Percentiles rank a stretch among this genome's conserved stretches.
These are phyloP conservation scores for Pittosporum tobira DNA, from an alignment of 129 eudicot genomes.

Conservation along the genomic window DNA sequence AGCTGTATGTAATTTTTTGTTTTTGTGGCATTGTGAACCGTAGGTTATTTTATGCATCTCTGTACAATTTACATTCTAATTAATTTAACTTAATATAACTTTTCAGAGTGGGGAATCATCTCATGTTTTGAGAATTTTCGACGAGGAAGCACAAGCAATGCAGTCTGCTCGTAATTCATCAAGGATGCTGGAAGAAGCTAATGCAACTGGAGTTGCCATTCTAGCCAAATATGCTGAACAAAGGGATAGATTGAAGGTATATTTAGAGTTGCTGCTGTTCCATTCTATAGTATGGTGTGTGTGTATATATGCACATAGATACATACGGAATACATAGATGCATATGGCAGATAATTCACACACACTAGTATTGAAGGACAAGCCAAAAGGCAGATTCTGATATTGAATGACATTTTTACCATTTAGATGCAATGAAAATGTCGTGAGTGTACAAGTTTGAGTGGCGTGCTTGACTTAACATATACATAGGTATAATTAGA, in stretches of 20 bases:
- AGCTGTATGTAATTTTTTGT: conserved; percentile 48
- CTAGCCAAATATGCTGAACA: conserved; percentile 91
- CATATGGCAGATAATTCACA: neutral
- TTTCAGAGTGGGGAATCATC: conserved; percentile 75
- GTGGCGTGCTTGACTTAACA: neutral
- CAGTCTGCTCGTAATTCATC: conserved; percentile 71
- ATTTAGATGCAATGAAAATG: neutral
- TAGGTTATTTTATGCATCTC: neutral
- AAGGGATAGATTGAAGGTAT: conserved; percentile 83
- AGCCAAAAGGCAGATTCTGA: neutral
- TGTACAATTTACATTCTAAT: no score
- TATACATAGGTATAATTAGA: no score
- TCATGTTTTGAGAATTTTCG: conserved; percentile 69
- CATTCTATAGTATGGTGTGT: neutral
- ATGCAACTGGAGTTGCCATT: conserved; percentile 72
- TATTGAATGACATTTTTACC: neutral
- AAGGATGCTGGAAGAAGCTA: conserved; percentile 57
- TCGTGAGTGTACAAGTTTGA: neutral
- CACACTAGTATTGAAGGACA: neutral
- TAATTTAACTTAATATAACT: no score
- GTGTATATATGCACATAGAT: neutral
- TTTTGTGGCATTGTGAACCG: neutral
- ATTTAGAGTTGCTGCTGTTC: neutral
- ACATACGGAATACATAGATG: neutral
- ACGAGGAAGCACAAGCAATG: conserved; percentile 83